Percentiles rank a stretch among this genome's conserved stretches.
Conservation (phyloP, 805 yeast genomes). For the Saccharomyces eubayanus region DNA sequence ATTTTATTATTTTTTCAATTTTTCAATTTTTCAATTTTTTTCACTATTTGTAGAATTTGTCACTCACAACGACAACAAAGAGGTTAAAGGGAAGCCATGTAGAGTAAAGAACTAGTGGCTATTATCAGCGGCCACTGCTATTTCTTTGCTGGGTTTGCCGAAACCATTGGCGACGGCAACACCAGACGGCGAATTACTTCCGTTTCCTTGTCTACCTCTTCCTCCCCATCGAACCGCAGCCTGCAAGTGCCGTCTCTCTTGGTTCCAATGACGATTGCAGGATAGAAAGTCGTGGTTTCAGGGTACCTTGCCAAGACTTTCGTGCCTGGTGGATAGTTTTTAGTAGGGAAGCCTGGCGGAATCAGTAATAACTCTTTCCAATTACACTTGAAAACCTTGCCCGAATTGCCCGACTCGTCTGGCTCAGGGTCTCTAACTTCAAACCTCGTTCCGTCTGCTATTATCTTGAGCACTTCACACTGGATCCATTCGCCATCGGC, state of each 20-base stretch:
- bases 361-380: slow-evolving; percentile 73
- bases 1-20: not conserved
- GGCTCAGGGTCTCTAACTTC: slow-evolving; percentile 98
- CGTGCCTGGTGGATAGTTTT: slow-evolving; percentile 61
- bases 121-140: not conserved
- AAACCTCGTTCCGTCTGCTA: slow-evolving; percentile 65
- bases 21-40: not conserved
- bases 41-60: not conserved
- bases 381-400: slow-evolving; percentile 73
- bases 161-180: slow-evolving; percentile 52
- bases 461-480: slow-evolving; percentile 74
- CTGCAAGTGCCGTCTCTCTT: slow-evolving; percentile 69
- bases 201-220: slow-evolving; percentile 90
- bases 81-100: not conserved
- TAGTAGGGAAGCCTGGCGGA: slow-evolving; percentile 43
- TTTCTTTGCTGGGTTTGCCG: slow-evolving; percentile 19
- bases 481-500: slow-evolving; percentile 87
- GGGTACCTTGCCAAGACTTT: slow-evolving; percentile 91
- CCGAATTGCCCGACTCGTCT: slow-evolving; percentile 83
- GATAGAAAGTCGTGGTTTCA: slow-evolving; percentile 93
- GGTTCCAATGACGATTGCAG: slow-evolving; percentile 81
- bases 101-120: not conserved
- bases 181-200: slow-evolving; percentile 83
- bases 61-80: not conserved
- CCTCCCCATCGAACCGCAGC: slow-evolving; percentile 90